Conservation (phyloP, 129 eudicot species). For the Daucus carota region DH1_v3.0 NC_030386.2:25712001-25712500, state of each 20-base stretch:
- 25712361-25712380: not conserved
- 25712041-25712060: not conserved
- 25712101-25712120: not conserved
- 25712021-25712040: not conserved
- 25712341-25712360: not conserved
- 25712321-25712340: not conserved
- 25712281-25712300: not conserved
- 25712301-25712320: not conserved
- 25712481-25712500: not conserved
- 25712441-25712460: not conserved
- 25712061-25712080: not conserved
- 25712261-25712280: no score
- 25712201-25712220: not conserved
- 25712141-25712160: not conserved
- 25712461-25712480: not conserved
- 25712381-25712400: not conserved
- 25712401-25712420: not conserved
- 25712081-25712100: not conserved
- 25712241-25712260: not conserved
- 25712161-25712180: not conserved
- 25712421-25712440: not conserved
- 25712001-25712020: not conserved
- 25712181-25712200: not conserved
- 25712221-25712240: not conserved
- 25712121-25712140: not conserved